Evolutionary conservation across 306 rosid species (phyloP).

Genomic region (Pachyrhizus erosus): DNA sequence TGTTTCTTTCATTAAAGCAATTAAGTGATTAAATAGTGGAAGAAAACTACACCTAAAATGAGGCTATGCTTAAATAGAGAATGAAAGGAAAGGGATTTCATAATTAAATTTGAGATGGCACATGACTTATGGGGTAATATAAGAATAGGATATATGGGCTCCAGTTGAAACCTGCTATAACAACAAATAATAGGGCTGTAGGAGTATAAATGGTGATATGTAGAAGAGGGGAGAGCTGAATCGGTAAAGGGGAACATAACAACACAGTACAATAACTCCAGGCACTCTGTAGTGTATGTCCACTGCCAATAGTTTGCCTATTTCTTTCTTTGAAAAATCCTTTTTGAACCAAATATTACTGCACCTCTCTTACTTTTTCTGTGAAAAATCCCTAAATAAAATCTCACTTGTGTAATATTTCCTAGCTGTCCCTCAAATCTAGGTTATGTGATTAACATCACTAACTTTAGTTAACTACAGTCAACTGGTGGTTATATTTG

Average conservation of each 20-base stretch:
- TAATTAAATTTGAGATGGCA: too few species aligned
- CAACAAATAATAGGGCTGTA: not conserved
- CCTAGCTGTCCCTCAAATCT: conserved; percentile 2
- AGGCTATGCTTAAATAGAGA: not conserved
- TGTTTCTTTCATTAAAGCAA: not conserved
- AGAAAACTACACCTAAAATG: conserved; percentile 7
- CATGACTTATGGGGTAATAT: too few species aligned
- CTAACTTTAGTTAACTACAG: conserved; percentile 7
- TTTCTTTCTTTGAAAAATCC: conserved; percentile 65
- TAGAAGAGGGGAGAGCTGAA: conserved; percentile 20
- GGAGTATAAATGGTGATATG: conserved; percentile 16
- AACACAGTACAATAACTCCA: conserved; percentile 50
- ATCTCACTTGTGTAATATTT: conserved; percentile 34
- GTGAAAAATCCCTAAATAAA: conserved; percentile 21
- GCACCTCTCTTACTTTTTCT: conserved; percentile 31
- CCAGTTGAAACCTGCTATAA: too few species aligned
- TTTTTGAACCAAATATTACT: conserved; percentile 55
- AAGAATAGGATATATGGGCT: too few species aligned
- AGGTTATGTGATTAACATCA: conserved; percentile 19
- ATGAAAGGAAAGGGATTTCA: conserved; percentile 38
- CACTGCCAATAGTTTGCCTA: too few species aligned
- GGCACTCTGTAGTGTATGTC: too few species aligned
- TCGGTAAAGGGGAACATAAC: conserved; percentile 46
- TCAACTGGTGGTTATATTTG: conserved; percentile 34
- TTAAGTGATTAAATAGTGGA: conserved; percentile 12